These are phyloP conservation scores for Fraxinus greggii DNA, from an alignment of 305 asterid genomes.

Conservation along the genomic window DNA sequence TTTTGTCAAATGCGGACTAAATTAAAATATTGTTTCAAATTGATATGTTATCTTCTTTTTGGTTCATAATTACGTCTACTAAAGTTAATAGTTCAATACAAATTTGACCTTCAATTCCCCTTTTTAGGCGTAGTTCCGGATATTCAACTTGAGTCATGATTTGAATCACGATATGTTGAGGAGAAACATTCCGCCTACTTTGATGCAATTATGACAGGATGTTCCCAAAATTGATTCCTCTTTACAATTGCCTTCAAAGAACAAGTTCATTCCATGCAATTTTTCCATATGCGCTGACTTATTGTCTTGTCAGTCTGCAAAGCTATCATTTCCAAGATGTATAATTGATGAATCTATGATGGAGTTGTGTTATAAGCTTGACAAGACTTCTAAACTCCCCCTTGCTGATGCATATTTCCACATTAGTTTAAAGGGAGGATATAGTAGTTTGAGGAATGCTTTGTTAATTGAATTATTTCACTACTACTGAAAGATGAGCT, in stretches of 20 bases:
- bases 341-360: slow-evolving; percentile 74
- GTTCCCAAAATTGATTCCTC: slow-evolving; percentile 62
- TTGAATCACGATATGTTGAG: background rate
- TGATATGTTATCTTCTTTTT: no score
- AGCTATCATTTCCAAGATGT: slow-evolving; percentile 58
- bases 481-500: slow-evolving; percentile 87
- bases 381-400: slow-evolving; percentile 73
- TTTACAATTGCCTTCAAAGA: slow-evolving; percentile 74
- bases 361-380: slow-evolving; percentile 90
- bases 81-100: no score
- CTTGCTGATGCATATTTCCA: slow-evolving; percentile 89
- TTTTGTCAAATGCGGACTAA: no score
- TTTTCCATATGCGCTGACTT: slow-evolving; percentile 64
- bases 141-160: no score
- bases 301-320: slow-evolving; percentile 36
- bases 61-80: no score
- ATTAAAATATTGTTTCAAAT: no score
- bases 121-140: no score
- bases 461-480: slow-evolving; percentile 69
- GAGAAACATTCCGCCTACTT: no score
- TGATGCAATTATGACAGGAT: slow-evolving; percentile 34
- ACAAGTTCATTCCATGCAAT: slow-evolving; percentile 80
- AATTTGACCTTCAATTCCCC: no score
- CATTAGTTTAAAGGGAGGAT: slow-evolving; percentile 71
- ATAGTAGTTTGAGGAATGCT: slow-evolving; percentile 59